Evolutionary conservation across 2,329 filamentous ascomycete genomes (phyloP).

Genomic region (Aspergillus spinulosporus): DNA sequence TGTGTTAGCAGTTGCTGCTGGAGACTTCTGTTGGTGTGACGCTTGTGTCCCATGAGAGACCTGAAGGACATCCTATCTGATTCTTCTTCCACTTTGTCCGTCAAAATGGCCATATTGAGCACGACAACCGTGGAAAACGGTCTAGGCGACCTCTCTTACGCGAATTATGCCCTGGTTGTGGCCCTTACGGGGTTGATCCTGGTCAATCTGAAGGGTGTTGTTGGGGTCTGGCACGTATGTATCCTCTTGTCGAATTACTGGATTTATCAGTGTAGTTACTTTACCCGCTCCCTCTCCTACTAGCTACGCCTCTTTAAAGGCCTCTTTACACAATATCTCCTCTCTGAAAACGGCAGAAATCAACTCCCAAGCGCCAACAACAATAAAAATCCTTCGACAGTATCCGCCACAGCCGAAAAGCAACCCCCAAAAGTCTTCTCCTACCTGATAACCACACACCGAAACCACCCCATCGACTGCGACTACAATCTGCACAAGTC

Average conservation of each 20-base stretch:
- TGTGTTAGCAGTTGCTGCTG: too few relatives aligned
- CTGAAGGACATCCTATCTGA: too few relatives aligned
- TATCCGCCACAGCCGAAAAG: slow-evolving; percentile 40
- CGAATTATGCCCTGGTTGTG: background rate
- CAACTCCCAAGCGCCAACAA: slow-evolving; percentile 18
- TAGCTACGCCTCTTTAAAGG: slow-evolving; percentile 41
- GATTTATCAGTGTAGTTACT: background rate
- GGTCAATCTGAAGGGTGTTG: slow-evolving; percentile 31
- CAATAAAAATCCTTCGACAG: slow-evolving; percentile 21
- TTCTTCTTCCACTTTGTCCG: too few relatives aligned
- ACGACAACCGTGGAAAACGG: too few relatives aligned
- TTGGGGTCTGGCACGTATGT: slow-evolving; percentile 36
- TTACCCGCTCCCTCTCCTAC: background rate
- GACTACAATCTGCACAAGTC: slow-evolving; percentile 83
- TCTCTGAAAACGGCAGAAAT: background rate
- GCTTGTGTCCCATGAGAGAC: too few relatives aligned
- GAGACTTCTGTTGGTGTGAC: too few relatives aligned
- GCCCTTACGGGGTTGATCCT: background rate
- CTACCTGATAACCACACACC: slow-evolving; percentile 25
- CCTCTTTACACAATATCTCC: slow-evolving; percentile 36
- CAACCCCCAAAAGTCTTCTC: slow-evolving; percentile 69
- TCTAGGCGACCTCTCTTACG: background rate
- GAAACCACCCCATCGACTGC: slow-evolving; percentile 69
- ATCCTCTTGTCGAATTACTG: background rate
- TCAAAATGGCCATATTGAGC: too few relatives aligned